Base-by-base conservation (phyloP, 495 filamentous ascomycete genomes). In the Hypoxylon trugodes region DNA sequence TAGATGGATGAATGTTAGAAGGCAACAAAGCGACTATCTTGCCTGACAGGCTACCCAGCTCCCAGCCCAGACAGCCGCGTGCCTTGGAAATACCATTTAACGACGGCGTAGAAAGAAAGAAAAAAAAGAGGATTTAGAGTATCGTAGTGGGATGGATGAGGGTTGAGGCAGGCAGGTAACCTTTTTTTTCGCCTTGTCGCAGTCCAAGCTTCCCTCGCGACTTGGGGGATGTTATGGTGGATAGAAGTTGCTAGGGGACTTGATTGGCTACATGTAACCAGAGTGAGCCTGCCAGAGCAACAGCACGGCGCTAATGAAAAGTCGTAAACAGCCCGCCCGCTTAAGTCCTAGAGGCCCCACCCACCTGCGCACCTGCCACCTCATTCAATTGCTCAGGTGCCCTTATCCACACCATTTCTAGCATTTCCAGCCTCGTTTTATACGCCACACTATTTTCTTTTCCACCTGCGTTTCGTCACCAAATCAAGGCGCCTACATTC, bases 151-250 rank as follows among this genome's bases (percentile, higher is more conserved):
- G 64, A 68, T 65, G 45, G 25, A 12, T 56, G 59, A 30, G 32
- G 30, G 57, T 57, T 46, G 30, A n/a, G 51, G 37, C 38, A 56
- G 46, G 50, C 53, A 57, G 21, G 42, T 25, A 33, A 36, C 38
- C 53, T 65, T 61, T 57, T 51, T 30, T 49, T 40, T 60, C 24
- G 42, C 56, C 55, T 49, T 58, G 57, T 66, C 63, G 52, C 46
- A 66, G 58, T 66, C 64, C 46, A 59, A 59, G 57, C 65, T 69
- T 56, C 55, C 50, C 54, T 69, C 69, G 64, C 59, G 70, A 68
- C 58, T 72, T 72, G 57, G 64, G 61, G 59, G 38, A 72, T 72
- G 70, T 72, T 72, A 58, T 72, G 70, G 70, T 72, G 70, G 67
- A 70, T 69, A 66, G 64, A 60, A 56, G 53, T 49, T 61, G 54